Evolutionary conservation across 2,329 filamentous ascomycete species (phyloP), one percentile per base, ranked within the genome.

Genomic region (Trichoderma aggressivum): DNA sequence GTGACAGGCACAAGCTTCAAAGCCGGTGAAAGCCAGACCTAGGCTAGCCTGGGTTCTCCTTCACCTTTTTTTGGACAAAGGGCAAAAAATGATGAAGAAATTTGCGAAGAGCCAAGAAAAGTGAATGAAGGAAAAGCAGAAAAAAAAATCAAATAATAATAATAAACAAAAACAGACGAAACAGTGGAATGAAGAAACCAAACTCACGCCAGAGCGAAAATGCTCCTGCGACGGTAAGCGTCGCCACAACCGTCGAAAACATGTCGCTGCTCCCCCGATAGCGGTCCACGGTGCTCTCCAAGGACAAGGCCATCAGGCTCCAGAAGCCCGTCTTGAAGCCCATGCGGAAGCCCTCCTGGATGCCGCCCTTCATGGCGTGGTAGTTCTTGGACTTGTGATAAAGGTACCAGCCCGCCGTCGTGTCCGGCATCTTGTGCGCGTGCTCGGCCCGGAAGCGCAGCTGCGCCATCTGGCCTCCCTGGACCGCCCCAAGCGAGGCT

Each of bases 351-450:
- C 94, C 96, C 77, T 97, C 94, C 66, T 89, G 89, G 21, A 97
- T 84, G 0, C 92, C 95, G 7, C 92, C 92, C 26, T 92, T 87
- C 76, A 93, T 90, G 65, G 92, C 88, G 77, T 94, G 90, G 83
- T 99, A 98, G 82, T 97, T 98, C 82, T 98, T 98, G 79, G 90
- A 93, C 83, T 98, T 98, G 85, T 98, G 95, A 81, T 99, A 99
- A n/a, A 98, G 88, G 79, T 95, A 99, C 96, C 96, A 99, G 21
- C 94, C 95, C 2, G 90, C 89, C 30, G 93, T 90, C 1, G 91
- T 91, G 4, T 89, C 90, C 24, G 96, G 96, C 73, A 98, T 89
- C 75, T 95, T 92, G 85, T 99, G 96, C 1, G 96, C 94, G 79
- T 99, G 97, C 82, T 99, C 96, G 72, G 96, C 96, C 70, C 95